These are phyloP conservation scores for Macrotyloma uniflorum DNA, from an alignment of 306 rosid genomes.

Conservation along the genomic window DNA sequence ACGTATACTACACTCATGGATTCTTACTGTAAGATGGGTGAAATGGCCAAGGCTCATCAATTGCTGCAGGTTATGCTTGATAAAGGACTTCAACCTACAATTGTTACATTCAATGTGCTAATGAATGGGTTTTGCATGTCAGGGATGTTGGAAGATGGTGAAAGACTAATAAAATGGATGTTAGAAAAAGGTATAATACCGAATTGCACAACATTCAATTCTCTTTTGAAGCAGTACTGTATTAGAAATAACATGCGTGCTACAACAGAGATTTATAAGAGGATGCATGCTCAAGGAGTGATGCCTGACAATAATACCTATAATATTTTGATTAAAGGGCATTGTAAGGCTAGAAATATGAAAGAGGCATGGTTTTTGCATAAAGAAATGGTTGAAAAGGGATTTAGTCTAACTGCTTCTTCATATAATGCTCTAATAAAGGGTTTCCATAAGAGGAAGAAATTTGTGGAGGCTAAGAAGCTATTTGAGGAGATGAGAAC, in stretches of 20 bases:
- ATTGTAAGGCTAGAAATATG: slow-evolving; percentile 84
- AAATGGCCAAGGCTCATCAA: slow-evolving; percentile 73
- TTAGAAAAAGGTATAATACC: slow-evolving; percentile 73
- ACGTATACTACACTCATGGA: slow-evolving; percentile 93
- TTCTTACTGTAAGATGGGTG: slow-evolving; percentile 74
- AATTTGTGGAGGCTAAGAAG: slow-evolving; percentile 67
- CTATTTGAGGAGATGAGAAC: slow-evolving; percentile 88
- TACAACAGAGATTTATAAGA: slow-evolving; percentile 61
- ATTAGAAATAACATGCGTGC: slow-evolving; percentile 72
- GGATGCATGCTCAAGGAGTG: slow-evolving; percentile 70
- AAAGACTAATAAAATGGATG: slow-evolving; percentile 83
- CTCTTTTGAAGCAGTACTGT: slow-evolving; percentile 86
- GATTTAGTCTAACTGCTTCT: slow-evolving; percentile 59
- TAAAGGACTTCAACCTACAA: slow-evolving; percentile 77
- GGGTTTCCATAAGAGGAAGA: slow-evolving; percentile 75
- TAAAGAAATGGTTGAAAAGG: slow-evolving; percentile 70
- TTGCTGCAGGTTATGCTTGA: slow-evolving; percentile 69
- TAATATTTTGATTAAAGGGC: slow-evolving; percentile 83
- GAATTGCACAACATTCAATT: slow-evolving; percentile 75
- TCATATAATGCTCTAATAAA: slow-evolving; percentile 74
- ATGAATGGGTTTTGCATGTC: slow-evolving; percentile 87
- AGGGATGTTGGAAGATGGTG: slow-evolving; percentile 87
- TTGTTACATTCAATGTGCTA: slow-evolving; percentile 88
- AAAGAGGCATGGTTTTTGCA: slow-evolving; percentile 82
- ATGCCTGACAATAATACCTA: slow-evolving; percentile 71